A percentile compares a stretch with the other conserved stretches of the same genome.
Evolutionary conservation across 1,139 yeast genomes (phyloP).

Genomic region (Blastobotrys arbuscula): DNA sequence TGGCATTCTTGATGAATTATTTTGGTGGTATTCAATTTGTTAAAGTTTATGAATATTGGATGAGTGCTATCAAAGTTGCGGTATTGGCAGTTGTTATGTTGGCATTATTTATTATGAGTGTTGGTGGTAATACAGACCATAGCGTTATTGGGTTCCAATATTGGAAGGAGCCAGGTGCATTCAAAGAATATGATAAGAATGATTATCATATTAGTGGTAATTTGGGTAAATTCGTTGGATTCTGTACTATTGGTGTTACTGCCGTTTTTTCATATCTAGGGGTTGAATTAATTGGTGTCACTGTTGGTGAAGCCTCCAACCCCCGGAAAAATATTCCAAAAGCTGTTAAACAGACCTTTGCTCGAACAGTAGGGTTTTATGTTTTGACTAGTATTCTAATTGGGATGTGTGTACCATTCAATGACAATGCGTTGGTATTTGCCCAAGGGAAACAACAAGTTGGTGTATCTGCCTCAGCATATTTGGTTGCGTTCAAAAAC

Average conservation of each 20-base stretch:
- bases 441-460: constrained; percentile 37
- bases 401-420: constrained; percentile 43
- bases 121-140: constrained; percentile 76
- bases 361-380: constrained; percentile 47
- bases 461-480: constrained; percentile 58
- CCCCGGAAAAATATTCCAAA: constrained; percentile 70
- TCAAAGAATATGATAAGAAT: constrained; percentile 45
- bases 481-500: constrained; percentile 54
- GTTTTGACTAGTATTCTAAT: constrained; percentile 43
- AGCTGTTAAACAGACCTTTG: constrained; percentile 71
- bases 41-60: constrained; percentile 62
- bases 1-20: constrained; percentile 46
- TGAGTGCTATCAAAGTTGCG: constrained; percentile 58
- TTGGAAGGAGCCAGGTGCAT: constrained; percentile 53
- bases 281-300: constrained; percentile 68
- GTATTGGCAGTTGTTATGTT: constrained; percentile 66
- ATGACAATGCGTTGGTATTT: constrained; percentile 24
- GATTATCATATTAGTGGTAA: constrained; percentile 36
- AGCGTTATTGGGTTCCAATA: constrained; percentile 59
- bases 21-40: constrained; percentile 52
- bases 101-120: constrained; percentile 57
- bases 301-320: constrained; percentile 71
- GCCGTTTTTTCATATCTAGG: constrained; percentile 65
- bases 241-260: constrained; percentile 24
- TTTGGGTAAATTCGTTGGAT: constrained; percentile 61